phyloP scores from a whole-genome alignment of 2,329 filamentous ascomycete genomes.

The Xylaria sp. region DNA sequence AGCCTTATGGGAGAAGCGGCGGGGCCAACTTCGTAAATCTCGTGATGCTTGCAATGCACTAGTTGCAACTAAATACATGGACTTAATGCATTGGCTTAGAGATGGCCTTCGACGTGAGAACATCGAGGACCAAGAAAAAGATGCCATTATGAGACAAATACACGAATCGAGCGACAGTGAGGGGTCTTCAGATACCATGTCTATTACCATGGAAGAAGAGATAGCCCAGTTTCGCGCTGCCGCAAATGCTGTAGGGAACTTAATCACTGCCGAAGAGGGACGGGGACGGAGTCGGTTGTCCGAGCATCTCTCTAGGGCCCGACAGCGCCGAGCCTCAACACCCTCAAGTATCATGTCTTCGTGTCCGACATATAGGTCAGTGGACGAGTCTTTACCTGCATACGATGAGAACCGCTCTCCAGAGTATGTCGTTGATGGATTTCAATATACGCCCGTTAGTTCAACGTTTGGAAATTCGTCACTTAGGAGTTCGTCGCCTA shows the following conservation, averaged over 20 bases:
- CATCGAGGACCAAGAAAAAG: slow-evolving; percentile 53
- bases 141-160: slow-evolving; percentile 48
- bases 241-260: slow-evolving; percentile 58
- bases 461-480: slow-evolving; percentile 20
- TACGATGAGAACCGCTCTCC: slow-evolving; percentile 55
- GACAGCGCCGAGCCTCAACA: slow-evolving; percentile 38
- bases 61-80: slow-evolving; percentile 44
- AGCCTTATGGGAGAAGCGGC: slow-evolving; percentile 32
- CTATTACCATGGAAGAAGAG: slow-evolving; percentile 60
- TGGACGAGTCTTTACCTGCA: slow-evolving; percentile 56
- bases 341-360: slow-evolving; percentile 48
- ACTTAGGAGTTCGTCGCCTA: slow-evolving; percentile 30
- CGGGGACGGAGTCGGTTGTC: slow-evolving; percentile 38
- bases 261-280: slow-evolving; percentile 59
- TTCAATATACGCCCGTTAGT: slow-evolving; percentile 52
- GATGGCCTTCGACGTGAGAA: slow-evolving; percentile 39
- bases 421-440: slow-evolving; percentile 57
- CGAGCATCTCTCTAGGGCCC: slow-evolving; percentile 34
- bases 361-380: slow-evolving; percentile 50
- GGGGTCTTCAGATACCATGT: slow-evolving; percentile 44
- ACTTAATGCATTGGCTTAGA: slow-evolving; percentile 49
- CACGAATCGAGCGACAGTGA: slow-evolving; percentile 45
- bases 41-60: slow-evolving; percentile 42
- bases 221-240: slow-evolving; percentile 61
- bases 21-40: slow-evolving; percentile 24